Base-by-base conservation (phyloP, 2,329 filamentous ascomycete species). In the Botryotinia calthae region DNA sequence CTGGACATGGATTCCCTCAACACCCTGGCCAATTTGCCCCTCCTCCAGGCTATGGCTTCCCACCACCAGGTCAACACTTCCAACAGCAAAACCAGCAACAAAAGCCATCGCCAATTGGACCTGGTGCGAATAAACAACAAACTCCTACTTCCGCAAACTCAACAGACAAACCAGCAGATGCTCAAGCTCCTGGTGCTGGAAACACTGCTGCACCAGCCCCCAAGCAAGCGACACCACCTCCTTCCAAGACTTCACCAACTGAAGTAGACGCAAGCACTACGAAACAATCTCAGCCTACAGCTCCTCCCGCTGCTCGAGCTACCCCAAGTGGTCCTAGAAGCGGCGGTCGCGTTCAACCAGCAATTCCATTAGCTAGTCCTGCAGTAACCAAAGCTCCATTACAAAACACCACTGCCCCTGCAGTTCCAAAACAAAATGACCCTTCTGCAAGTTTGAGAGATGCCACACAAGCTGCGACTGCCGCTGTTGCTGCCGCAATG, bases 401-500 rank as follows among this genome's bases (percentile, higher is more conserved):
- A 34, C 79, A 81, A 69, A 78, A 80, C 14, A 82, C 81, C 72
- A 70, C 62, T 44, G 18, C 70, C 34, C 54, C 72, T 37, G 48
- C 73, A 61, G 37, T 71, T 31, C 46, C 72, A 37, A 72, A 65
- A 68, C 58, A 72, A 37, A 63, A 80, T 22, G 76, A 80, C 4
- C 81, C 80, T 79, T 83, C 83, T 18, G 80, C 84, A 14, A 81
- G 83, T 63, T 83, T 91, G 16, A 86, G 88, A 75, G 90, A 92
- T 82, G 91, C 92, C 1, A 94, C 92, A 0, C 89, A 91, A 79
- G 89, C 91, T 56, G 92, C 92, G 1, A 91, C 90, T 77, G 92
- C 91, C 44, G 92, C 92, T 14, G 92, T 94, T n/a, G 91, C 92
- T 70, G 88, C 91, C 58, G 93, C 93, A 2, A 94, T 94, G 90